Evolutionary conservation across 176 grass and related monocot species (phyloP).

Genomic region (Bolboschoenus planiculmis): DNA sequence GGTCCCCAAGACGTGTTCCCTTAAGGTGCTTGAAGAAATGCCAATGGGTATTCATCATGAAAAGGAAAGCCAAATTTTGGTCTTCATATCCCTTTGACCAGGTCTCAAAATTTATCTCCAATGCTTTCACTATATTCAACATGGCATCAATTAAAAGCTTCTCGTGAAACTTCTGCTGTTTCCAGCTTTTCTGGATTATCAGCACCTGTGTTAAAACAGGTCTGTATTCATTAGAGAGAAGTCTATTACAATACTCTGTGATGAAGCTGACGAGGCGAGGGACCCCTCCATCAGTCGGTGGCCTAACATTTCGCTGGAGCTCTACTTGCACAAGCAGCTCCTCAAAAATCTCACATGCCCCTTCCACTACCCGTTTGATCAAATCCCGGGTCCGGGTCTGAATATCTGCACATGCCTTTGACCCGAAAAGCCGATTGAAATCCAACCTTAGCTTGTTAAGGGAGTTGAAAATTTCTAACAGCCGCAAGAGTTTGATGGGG

Average conservation of each 20-base stretch:
- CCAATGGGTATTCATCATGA: conserved; percentile 83
- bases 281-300: conserved; percentile 47
- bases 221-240: conserved; percentile 53
- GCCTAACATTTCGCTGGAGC: conserved; percentile 52
- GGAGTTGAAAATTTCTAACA: conserved; percentile 67
- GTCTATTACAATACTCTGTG: conserved; percentile 58
- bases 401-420: conserved; percentile 62
- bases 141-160: conserved; percentile 40
- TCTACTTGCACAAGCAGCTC: conserved; percentile 73
- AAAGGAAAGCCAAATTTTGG: conserved; percentile 33
- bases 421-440: conserved; percentile 68
- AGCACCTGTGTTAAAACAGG: conserved; percentile 53
- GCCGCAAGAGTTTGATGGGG: conserved; percentile 64
- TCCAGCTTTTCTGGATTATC: conserved; percentile 68
- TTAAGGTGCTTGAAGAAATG: conserved; percentile 79
- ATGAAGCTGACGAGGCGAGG: conserved; percentile 61
- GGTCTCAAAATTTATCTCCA: conserved; percentile 71
- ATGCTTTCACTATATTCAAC: conserved; percentile 57
- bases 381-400: conserved; percentile 63
- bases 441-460: conserved; percentile 62
- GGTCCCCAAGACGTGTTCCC: conserved; percentile 52
- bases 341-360: conserved; percentile 61
- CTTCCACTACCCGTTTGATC: conserved; percentile 62
- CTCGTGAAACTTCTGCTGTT: conserved; percentile 57
- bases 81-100: conserved; percentile 65